Base-by-base conservation (phyloP, 2,329 filamentous ascomycete species). In the Tolypocladium pustulatum region DNA sequence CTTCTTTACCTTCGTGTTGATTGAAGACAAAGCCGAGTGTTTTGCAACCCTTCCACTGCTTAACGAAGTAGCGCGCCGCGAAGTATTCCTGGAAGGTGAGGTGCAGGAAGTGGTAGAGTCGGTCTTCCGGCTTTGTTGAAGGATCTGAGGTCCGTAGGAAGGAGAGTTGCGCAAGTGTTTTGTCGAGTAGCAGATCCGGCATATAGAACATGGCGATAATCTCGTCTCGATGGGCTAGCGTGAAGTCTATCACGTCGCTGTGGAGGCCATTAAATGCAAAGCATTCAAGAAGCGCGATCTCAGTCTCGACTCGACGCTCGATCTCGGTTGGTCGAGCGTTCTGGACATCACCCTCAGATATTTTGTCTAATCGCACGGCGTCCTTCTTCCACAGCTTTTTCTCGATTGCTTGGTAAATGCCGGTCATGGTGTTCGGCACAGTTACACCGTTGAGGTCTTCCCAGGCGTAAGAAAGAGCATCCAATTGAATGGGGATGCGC, bases 401-500 rank as follows among this genome's bases (percentile, higher is more conserved):
- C 54, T 69, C 66, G 43, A 76, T 76, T 2, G 62, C 61, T 61
- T 64, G 17, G 61, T 72, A 73, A 10, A 73, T 54, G 40, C 58
- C 61, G 0, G 73, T 76, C 73, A 77, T 76, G 3, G 72, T 75
- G 22, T 71, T 54, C 3, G 62, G 65, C 5, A 40, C 49, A 30
- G 34, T 32, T 46, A 53, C 46, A 17, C 20, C 37, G 46, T 34
- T 17, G 25, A 65, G 57, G 32, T 65, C 59, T 0, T 67, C 59
- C 74, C 73, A 77, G 20, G 57, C 70, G 53, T 65, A 73, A 59
- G 75, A 78, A 30, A 78, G 58, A 1, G 75, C 76, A 65, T 78
- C 76, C 0, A 79, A 65, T 55, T 73, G 74, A 59, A 78, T 73
- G 0, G 75, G 76, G 49, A 78, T 76, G n/a, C 69, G 72, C 2